Evolutionary conservation across 768 basidiomycete species (phyloP).

Genomic region (Ramaria rubella): DNA sequence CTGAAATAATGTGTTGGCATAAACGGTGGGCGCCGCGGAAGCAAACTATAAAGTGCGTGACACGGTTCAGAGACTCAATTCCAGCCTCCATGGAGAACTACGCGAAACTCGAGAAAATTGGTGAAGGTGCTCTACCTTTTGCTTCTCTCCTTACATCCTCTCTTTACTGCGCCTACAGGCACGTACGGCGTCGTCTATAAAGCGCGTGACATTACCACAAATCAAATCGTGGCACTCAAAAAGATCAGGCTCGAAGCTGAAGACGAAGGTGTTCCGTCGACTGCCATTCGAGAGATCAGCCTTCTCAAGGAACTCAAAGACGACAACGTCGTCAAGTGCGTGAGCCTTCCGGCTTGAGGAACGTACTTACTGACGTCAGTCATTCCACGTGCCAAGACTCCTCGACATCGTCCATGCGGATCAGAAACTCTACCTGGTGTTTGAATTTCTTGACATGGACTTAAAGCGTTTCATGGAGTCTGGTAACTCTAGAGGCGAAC

Average conservation of each 20-base stretch:
- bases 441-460: constrained; percentile 96
- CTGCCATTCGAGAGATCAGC: constrained; percentile 97
- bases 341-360: constrained; percentile 8
- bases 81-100: constrained; percentile 51
- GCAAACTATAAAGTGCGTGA: background rate
- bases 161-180: constrained; percentile 41
- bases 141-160: constrained; percentile 3
- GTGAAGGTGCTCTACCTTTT: constrained; percentile 42
- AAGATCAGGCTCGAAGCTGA: constrained; percentile 98
- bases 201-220: constrained; percentile 73
- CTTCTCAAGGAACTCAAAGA: constrained; percentile 94
- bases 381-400: constrained; percentile 45
- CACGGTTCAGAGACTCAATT: background rate
- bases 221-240: constrained; percentile 90
- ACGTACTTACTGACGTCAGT: background rate
- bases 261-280: constrained; percentile 97
- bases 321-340: constrained; percentile 89
- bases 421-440: constrained; percentile 95
- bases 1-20: constrained; percentile 10
- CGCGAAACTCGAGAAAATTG: constrained; percentile 96
- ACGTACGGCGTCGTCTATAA: constrained; percentile 99
- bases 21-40: constrained; percentile 6
- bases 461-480: constrained; percentile 96
- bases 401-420: constrained; percentile 96
- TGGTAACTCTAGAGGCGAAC: constrained; percentile 61